A percentile compares a stretch with the other conserved stretches of the same genome.
These are phyloP conservation scores for Fusarium sp. DNA, from an alignment of 2,329 filamentous ascomycete species.

Conservation along the genomic window DNA sequence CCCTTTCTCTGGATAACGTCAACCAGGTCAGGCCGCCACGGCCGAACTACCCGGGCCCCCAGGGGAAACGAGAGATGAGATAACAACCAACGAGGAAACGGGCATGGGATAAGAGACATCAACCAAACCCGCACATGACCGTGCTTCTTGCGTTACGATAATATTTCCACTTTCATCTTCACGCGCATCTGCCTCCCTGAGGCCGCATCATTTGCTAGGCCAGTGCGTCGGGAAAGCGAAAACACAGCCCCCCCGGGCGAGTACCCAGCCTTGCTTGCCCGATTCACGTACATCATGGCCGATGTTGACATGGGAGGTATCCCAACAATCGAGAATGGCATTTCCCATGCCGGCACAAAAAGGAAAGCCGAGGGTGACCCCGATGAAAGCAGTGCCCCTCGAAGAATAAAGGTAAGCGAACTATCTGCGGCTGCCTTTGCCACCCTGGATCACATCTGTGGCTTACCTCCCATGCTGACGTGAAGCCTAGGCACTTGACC, in stretches of 20 bases:
- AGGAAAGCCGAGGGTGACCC: conserved; percentile 59
- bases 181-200: background rate
- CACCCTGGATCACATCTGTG: conserved; percentile 4
- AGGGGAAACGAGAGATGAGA: conserved; percentile 19
- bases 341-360: conserved; percentile 55
- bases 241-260: background rate
- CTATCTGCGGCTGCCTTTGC: background rate
- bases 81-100: conserved; percentile 7
- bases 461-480: conserved; percentile 15
- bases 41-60: background rate
- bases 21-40: background rate
- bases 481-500: conserved; percentile 78
- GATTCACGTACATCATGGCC: conserved; percentile 57
- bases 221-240: background rate
- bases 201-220: background rate
- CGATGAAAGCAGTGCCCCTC: conserved; percentile 55
- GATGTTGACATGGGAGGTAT: conserved; percentile 33
- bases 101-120: conserved; percentile 34
- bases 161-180: background rate
- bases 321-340: conserved; percentile 3
- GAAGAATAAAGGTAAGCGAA: conserved; percentile 62
- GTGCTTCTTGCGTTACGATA: conserved; percentile 11
- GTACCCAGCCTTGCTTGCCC: conserved; percentile 40
- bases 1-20: background rate
- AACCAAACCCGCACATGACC: conserved; percentile 4